Base-by-base conservation (phyloP, 2,329 filamentous ascomycete genomes). In the Ceratocystis harringtonii region DNA sequence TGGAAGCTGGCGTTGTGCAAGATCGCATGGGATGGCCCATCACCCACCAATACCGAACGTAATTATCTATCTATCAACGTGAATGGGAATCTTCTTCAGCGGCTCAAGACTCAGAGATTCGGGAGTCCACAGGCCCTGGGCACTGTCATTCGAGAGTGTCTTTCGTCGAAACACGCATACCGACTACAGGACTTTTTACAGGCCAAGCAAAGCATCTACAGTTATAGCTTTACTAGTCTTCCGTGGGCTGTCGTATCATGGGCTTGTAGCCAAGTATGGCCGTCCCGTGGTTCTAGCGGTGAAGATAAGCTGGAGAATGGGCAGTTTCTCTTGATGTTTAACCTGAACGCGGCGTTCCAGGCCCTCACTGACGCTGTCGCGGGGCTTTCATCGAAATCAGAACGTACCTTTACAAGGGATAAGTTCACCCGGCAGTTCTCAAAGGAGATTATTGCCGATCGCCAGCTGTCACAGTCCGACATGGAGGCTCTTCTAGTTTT, bases 71-170 rank as follows among this genome's bases (percentile, higher is more conserved):
- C 82, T 36, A 74, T 87, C 32, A 76, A 76, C 6, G 75, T 83
- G 45, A 80, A 83, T 70, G 83, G 88, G 44, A 79, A 83, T 36
- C 80, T 99, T 1, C 77, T 88, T 25, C 81, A 83, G 28, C 84
- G 85, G 44, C 78, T 99, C 64, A 86, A 92, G 69, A 88, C 81
- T 61, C 84, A 85, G 57, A 85, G 92, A 70, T 92, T 84, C 74
- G 94, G 94, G 1, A 82, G 86, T 58, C 94, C 94, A 1, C 80
- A 92, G 8, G 90, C 89, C 2, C 78, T 99, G 0, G 88, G 88
- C 0, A 84, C 86, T 2, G 94, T 92, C 4, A 78, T 97, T 61
- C 76, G 77, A 36, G 92, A 97, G 70, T 88, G 89, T 0, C 76
- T 94, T 0, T 78, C 81, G 63, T 83, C 80, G 55, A 84, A 81